Percentiles rank a stretch among this genome's conserved stretches.
phyloP scores from a whole-genome alignment of 495 filamentous ascomycete genomes.

The Collariella sp. region DNA sequence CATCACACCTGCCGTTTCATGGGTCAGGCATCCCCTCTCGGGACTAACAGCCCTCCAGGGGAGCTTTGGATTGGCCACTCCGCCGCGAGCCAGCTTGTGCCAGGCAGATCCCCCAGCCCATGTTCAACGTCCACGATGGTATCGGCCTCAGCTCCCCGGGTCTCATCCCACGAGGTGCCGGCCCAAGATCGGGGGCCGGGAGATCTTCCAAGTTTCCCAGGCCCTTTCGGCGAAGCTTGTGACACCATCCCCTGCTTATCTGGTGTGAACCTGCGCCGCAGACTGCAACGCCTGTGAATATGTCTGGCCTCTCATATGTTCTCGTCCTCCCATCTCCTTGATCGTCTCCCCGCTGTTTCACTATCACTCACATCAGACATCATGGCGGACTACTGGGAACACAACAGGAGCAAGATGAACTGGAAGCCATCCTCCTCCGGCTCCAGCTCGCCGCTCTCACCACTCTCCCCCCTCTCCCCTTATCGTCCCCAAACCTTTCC shows the following conservation, averaged over 20 bases:
- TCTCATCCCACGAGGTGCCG: not conserved
- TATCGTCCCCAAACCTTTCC: slow-evolving; percentile 4
- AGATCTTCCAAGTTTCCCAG: not conserved
- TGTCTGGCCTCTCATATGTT: not conserved
- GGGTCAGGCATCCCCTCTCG: not conserved
- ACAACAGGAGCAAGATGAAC: not conserved
- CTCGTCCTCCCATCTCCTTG: not conserved
- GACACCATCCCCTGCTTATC: not conserved
- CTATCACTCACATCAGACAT: not conserved
- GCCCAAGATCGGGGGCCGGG: not conserved
- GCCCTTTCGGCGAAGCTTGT: not conserved
- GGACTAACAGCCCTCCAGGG: not conserved
- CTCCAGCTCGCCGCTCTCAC: slow-evolving; percentile 19
- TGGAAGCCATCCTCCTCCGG: slow-evolving; percentile 11
- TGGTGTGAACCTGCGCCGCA: not conserved
- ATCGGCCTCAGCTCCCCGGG: no score
- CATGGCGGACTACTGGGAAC: not conserved
- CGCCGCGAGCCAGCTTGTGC: not conserved
- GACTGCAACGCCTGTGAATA: not conserved
- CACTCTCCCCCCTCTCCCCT: slow-evolving; percentile 21
- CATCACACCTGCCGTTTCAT: not conserved
- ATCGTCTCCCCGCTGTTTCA: not conserved
- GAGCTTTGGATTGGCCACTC: not conserved
- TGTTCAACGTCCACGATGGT: no score
- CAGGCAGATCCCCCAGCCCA: no score